Conservation (phyloP, 2,329 filamentous ascomycete species). For the Lecanicillium sp. region DNA sequence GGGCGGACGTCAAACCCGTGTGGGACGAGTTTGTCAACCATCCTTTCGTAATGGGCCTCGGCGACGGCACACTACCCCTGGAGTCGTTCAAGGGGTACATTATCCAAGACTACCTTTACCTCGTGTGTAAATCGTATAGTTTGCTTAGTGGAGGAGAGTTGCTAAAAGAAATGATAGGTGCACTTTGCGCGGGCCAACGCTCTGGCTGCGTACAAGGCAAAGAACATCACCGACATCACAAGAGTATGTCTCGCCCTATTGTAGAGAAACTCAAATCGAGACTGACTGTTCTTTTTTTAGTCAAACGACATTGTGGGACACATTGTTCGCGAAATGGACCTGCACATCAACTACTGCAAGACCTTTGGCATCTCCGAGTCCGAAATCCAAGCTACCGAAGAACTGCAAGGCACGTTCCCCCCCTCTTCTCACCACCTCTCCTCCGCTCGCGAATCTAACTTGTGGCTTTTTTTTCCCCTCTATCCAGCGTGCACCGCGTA, state of each 20-base stretch:
- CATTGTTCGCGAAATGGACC: conserved; percentile 70
- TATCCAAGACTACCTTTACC: conserved; percentile 85
- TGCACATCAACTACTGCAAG: conserved; percentile 79
- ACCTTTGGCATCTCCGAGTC: conserved; percentile 69
- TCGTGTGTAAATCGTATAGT: conserved; percentile 51
- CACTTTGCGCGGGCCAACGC: conserved; percentile 87
- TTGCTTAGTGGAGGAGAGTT: background rate
- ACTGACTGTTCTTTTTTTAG: too few species aligned
- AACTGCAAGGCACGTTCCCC: conserved; percentile 57
- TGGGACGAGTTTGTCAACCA: conserved; percentile 79
- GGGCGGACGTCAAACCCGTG: conserved; percentile 63
- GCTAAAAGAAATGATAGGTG: conserved; percentile 40
- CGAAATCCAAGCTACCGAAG: conserved; percentile 67
- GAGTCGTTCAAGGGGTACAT: conserved; percentile 84
- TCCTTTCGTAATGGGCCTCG: conserved; percentile 72
- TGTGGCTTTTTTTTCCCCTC: background rate
- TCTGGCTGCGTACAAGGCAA: conserved; percentile 78
- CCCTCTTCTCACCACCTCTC: background rate
- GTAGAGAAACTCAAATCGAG: too few species aligned
- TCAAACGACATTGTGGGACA: conserved; percentile 60
- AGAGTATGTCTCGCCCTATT: conserved; percentile 47
- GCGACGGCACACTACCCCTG: conserved; percentile 65
- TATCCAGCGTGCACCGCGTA: conserved; percentile 68
- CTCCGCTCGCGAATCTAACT: background rate
- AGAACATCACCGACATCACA: conserved; percentile 64